Evolutionary conservation across 345 rosid species (phyloP).

Genomic region (Arabis hirsuta): DNA sequence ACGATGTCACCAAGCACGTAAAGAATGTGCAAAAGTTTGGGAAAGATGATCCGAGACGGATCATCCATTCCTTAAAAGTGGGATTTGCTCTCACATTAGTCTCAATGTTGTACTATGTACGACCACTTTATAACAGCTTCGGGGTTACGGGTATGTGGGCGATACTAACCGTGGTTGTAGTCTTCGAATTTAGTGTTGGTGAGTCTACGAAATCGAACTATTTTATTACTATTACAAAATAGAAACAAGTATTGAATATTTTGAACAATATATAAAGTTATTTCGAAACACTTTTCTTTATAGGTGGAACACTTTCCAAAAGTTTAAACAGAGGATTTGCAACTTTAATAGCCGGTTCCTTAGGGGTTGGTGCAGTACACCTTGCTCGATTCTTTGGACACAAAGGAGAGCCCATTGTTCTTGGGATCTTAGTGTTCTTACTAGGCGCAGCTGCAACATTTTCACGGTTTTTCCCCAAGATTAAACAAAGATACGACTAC

Average conservation of each 20-base stretch:
- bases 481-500: constrained; percentile 88
- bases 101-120: constrained; percentile 63
- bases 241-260: neutral
- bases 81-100: constrained; percentile 80
- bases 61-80: constrained; percentile 75
- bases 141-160: constrained; percentile 92
- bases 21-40: constrained; percentile 52
- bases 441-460: constrained; percentile 72
- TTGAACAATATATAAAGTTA: neutral
- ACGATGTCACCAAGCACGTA: constrained; percentile 32
- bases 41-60: constrained; percentile 73
- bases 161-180: constrained; percentile 75
- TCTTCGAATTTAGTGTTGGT: constrained; percentile 85
- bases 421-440: constrained; percentile 69
- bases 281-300: neutral
- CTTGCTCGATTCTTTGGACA: constrained; percentile 63
- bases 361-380: constrained; percentile 69
- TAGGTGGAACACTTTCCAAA: constrained; percentile 76
- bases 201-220: constrained; percentile 27
- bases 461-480: constrained; percentile 64
- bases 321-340: constrained; percentile 74
- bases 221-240: neutral
- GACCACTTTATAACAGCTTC: constrained; percentile 69
- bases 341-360: constrained; percentile 62
- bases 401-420: constrained; percentile 64